A percentile compares a stretch with the other conserved stretches of the same genome.
Conservation (phyloP, 2,329 filamentous ascomycete species). For the Claviceps citrina region DNA sequence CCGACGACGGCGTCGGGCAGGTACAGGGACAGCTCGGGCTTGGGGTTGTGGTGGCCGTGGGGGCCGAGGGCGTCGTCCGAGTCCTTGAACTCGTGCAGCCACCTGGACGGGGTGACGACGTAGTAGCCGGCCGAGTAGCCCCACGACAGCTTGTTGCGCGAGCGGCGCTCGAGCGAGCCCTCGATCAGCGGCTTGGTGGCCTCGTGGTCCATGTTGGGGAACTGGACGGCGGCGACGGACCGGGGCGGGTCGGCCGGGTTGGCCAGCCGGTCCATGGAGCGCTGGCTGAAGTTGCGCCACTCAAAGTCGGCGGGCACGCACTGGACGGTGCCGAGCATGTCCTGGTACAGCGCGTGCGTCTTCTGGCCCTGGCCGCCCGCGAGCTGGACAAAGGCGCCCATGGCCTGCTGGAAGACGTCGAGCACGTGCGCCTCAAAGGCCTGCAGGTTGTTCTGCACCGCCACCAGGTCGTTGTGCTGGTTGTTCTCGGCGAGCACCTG, state of each 20-base stretch:
- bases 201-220: constrained; percentile 76
- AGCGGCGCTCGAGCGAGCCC: constrained; percentile 79
- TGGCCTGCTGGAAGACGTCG: constrained; percentile 63
- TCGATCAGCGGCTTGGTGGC: constrained; percentile 74
- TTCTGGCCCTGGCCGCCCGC: constrained; percentile 69
- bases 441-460: constrained; percentile 80
- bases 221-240: constrained; percentile 56
- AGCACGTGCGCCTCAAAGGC: constrained; percentile 79
- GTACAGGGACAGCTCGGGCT: constrained; percentile 78
- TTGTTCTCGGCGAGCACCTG: constrained; percentile 94
- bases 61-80: no score
- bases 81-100: constrained; percentile 91
- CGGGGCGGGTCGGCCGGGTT: constrained; percentile 63
- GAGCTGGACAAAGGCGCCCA: constrained; percentile 72
- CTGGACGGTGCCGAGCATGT: constrained; percentile 66
- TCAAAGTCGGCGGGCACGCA: constrained; percentile 73
- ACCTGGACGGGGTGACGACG: constrained; percentile 75
- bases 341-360: constrained; percentile 62
- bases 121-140: constrained; percentile 75
- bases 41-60: constrained; percentile 52
- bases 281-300: constrained; percentile 70
- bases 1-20: constrained; percentile 80
- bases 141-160: constrained; percentile 64
- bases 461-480: constrained; percentile 78
- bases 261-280: constrained; percentile 58